Evolutionary conservation across 805 yeast species (phyloP).

Genomic region (Candida insectalens): DNA sequence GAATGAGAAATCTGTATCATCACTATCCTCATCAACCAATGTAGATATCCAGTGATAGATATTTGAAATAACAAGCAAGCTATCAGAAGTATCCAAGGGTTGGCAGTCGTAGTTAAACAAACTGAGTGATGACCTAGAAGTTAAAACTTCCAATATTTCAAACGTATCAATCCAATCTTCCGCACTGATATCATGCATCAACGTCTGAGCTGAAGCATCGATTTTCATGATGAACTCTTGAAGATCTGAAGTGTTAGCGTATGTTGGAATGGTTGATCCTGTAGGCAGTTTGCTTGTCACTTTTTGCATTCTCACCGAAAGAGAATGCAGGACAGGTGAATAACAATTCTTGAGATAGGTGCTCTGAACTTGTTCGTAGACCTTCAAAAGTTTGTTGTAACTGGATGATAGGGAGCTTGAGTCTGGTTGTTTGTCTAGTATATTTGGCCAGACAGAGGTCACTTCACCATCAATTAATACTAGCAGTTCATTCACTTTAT

Average conservation of each 20-base stretch:
- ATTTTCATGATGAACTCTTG: slow-evolving; percentile 54
- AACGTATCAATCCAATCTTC: slow-evolving; percentile 75
- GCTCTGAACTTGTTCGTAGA: slow-evolving; percentile 60
- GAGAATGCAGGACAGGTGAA: slow-evolving; percentile 42
- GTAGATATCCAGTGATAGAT: slow-evolving; percentile 62
- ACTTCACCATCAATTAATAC: slow-evolving; percentile 63
- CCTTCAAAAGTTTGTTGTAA: slow-evolving; percentile 15
- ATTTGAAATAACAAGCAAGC: slow-evolving; percentile 52
- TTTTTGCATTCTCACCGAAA: slow-evolving; percentile 31
- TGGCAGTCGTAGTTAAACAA: slow-evolving; percentile 47
- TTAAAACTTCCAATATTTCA: slow-evolving; percentile 64
- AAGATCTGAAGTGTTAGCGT: slow-evolving; percentile 35
- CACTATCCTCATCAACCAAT: slow-evolving; percentile 31
- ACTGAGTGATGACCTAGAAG: slow-evolving; percentile 44
- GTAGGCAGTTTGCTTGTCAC: slow-evolving; percentile 31
- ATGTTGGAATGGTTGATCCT: slow-evolving; percentile 17
- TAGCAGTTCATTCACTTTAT: slow-evolving; percentile 51
- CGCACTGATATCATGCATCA: slow-evolving; percentile 46
- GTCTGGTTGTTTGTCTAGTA: slow-evolving; percentile 18
- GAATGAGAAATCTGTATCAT: slow-evolving; percentile 9
- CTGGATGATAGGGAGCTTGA: slow-evolving; percentile 7
- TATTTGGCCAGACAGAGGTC: slow-evolving; percentile 36
- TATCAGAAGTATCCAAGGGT: slow-evolving; percentile 33
- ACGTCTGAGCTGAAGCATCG: slow-evolving; percentile 49
- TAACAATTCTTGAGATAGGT: slow-evolving; percentile 61